Evolutionary conservation across 1,139 yeast genomes (phyloP).

Genomic region (Blastobotrys elegans): DNA sequence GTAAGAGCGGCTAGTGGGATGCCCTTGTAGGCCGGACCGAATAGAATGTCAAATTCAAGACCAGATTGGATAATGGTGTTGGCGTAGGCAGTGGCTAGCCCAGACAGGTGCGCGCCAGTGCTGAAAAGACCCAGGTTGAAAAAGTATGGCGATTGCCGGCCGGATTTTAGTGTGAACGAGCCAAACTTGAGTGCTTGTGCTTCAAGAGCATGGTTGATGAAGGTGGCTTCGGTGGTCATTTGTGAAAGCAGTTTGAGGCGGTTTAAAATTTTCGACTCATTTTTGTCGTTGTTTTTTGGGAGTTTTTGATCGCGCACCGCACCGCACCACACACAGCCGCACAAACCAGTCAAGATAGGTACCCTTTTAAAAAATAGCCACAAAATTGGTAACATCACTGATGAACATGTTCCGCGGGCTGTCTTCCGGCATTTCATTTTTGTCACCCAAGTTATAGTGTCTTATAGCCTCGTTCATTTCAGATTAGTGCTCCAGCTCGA

Average conservation of each 20-base stretch:
- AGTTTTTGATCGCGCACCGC: too few relatives aligned
- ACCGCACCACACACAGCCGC: too few relatives aligned
- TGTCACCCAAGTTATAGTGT: too few relatives aligned
- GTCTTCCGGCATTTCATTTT: too few relatives aligned
- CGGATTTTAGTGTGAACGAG: constrained; percentile 81
- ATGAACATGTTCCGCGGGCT: too few relatives aligned
- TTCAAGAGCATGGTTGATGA: constrained; percentile 75
- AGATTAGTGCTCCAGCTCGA: too few relatives aligned
- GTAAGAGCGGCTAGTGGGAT: constrained; percentile 93
- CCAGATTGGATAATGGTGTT: constrained; percentile 76
- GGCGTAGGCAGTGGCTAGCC: constrained; percentile 84
- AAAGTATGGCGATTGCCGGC: constrained; percentile 92
- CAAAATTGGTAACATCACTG: too few relatives aligned
- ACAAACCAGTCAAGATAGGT: too few relatives aligned
- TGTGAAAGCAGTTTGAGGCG: not conserved
- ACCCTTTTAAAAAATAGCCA: too few relatives aligned
- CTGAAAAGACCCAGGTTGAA: constrained; percentile 89
- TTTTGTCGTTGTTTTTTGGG: not conserved
- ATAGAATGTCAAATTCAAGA: constrained; percentile 79
- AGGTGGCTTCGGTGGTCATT: constrained; percentile 39
- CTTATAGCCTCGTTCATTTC: too few relatives aligned
- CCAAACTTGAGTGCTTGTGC: constrained; percentile 84
- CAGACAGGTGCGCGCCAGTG: constrained; percentile 71
- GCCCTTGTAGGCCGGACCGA: constrained; percentile 98
- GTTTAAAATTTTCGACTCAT: not conserved